A percentile compares a stretch with the other conserved stretches of the same genome.
phyloP scores from a whole-genome alignment of 371 early-diverging fungal species.

The Circinella minor region DNA sequence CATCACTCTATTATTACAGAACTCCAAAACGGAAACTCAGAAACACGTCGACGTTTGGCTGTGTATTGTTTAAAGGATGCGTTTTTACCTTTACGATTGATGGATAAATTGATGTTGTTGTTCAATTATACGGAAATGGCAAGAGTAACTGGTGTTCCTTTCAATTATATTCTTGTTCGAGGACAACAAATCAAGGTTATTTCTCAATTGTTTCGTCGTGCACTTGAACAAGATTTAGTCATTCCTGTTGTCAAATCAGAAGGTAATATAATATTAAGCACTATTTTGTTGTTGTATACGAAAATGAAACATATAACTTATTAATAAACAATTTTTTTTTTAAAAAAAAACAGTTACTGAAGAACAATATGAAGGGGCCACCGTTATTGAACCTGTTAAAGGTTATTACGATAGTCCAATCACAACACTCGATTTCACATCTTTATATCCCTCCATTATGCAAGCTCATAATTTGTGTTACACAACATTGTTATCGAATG shows the following conservation, averaged over 20 bases:
- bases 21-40: constrained; percentile 93
- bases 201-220: constrained; percentile 95
- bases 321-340: not conserved
- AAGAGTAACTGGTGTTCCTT: constrained; percentile 97
- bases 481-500: constrained; percentile 83
- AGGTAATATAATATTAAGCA: constrained; percentile 34
- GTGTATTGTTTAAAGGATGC: constrained; percentile 99
- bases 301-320: not conserved
- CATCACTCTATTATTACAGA: constrained; percentile 98
- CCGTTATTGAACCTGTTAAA: constrained; percentile 97
- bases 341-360: constrained; percentile 59
- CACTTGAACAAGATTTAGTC: constrained; percentile 83
- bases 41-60: constrained; percentile 97
- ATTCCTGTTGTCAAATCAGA: constrained; percentile 92
- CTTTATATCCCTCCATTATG: constrained; percentile 99
- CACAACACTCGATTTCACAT: constrained; percentile 99
- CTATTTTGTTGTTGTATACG: not conserved
- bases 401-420: constrained; percentile 98
- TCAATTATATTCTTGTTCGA: constrained; percentile 95
- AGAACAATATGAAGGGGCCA: constrained; percentile 98
- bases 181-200: constrained; percentile 99
- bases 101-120: constrained; percentile 97
- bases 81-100: constrained; percentile 93
- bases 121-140: constrained; percentile 99
- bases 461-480: constrained; percentile 99